Conservation (phyloP, 2,329 filamentous ascomycete species). For the Pseudocercospora vitis region DNA sequence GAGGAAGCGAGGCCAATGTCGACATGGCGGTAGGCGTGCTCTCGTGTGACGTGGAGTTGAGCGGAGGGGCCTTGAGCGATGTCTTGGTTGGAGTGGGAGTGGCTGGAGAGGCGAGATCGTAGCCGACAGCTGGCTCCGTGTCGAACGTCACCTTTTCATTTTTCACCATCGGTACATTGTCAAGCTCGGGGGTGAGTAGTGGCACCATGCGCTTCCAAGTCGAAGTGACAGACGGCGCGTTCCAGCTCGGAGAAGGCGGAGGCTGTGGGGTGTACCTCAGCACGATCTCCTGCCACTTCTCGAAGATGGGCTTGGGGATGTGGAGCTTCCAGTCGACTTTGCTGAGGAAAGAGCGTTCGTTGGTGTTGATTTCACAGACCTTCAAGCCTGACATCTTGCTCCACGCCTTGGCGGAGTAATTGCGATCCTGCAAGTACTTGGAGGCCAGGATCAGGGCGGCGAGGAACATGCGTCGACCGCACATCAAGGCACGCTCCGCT, state of each 20-base stretch:
- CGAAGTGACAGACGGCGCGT: slow-evolving; percentile 17
- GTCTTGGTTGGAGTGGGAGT: slow-evolving; percentile 29
- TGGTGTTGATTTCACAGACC: slow-evolving; percentile 91
- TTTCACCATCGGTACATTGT: slow-evolving; percentile 39
- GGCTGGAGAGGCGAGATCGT: slow-evolving; percentile 24
- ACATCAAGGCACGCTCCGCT: slow-evolving; percentile 79
- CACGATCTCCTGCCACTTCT: slow-evolving; percentile 91
- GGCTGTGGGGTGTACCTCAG: slow-evolving; percentile 72
- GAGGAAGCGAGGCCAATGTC: slow-evolving; percentile 43
- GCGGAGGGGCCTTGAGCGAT: slow-evolving; percentile 18
- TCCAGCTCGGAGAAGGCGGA: slow-evolving; percentile 32
- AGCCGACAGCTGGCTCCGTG: slow-evolving; percentile 7
- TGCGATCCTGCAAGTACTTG: slow-evolving; percentile 96
- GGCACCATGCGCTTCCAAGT: slow-evolving; percentile 55
- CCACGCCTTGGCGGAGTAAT: slow-evolving; percentile 96
- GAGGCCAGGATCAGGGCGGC: slow-evolving; percentile 92
- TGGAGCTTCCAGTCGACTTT: slow-evolving; percentile 94
- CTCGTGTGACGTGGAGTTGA: slow-evolving; percentile 42
- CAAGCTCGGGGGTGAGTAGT: slow-evolving; percentile 57
- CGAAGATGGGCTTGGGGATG: slow-evolving; percentile 83
- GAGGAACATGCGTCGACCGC: slow-evolving; percentile 95
- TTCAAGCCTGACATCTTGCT: slow-evolving; percentile 98
- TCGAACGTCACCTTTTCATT: slow-evolving; percentile 11
- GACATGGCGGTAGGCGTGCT: slow-evolving; percentile 47
- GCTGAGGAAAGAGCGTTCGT: slow-evolving; percentile 87